Evolutionary conservation across 2,329 filamentous ascomycete genomes (phyloP).

Genomic region (Penicillium vulpinum): DNA sequence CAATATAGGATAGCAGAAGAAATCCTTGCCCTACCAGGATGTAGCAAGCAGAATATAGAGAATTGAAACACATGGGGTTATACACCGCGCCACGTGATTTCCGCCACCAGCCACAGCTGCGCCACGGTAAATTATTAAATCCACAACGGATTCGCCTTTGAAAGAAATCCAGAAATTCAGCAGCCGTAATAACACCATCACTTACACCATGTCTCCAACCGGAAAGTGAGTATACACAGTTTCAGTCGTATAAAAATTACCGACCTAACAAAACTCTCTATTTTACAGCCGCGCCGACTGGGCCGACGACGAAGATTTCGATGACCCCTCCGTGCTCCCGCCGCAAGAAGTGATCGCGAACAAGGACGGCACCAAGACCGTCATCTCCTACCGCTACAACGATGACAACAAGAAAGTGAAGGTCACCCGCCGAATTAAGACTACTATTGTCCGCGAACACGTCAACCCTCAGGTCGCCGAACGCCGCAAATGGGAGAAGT

Average conservation of each 20-base stretch:
- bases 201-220: slow-evolving; percentile 49
- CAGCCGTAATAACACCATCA: slow-evolving; percentile 28
- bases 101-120: slow-evolving; percentile 34
- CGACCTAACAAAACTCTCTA: slow-evolving; percentile 20
- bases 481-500: slow-evolving; percentile 90
- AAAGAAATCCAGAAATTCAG: slow-evolving; percentile 45
- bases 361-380: slow-evolving; percentile 97
- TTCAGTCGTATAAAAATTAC: not conserved
- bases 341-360: slow-evolving; percentile 87
- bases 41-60: not conserved
- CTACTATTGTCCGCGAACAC: slow-evolving; percentile 84
- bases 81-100: slow-evolving; percentile 21
- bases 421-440: slow-evolving; percentile 92
- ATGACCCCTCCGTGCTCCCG: slow-evolving; percentile 81
- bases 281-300: slow-evolving; percentile 68
- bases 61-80: slow-evolving; percentile 1
- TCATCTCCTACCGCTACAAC: slow-evolving; percentile 85
- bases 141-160: slow-evolving; percentile 45
- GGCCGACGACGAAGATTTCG: slow-evolving; percentile 88
- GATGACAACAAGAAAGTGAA: slow-evolving; percentile 95
- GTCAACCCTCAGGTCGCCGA: slow-evolving; percentile 97
- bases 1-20: no score
- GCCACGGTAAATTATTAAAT: slow-evolving; percentile 43
- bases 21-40: not conserved
- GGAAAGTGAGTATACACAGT: slow-evolving; percentile 42